Percentiles rank a stretch among this genome's conserved stretches.
Conservation (phyloP, 345 rosid genomes). For the Syzygium jambos region DNA sequence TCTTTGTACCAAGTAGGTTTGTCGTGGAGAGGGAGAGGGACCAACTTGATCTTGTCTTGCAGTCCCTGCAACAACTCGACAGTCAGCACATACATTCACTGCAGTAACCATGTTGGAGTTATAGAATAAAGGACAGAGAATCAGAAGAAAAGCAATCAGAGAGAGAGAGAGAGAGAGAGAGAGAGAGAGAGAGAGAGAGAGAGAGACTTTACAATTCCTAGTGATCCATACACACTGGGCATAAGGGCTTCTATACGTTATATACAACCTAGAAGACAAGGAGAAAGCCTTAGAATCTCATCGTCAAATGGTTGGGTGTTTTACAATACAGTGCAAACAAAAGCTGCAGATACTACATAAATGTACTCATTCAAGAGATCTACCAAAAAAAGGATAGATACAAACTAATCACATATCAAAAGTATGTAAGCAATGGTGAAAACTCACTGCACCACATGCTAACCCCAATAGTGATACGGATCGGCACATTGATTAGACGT, state of each 20-base stretch:
- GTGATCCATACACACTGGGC: slow-evolving; percentile 94
- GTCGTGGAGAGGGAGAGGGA: slow-evolving; percentile 60
- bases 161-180: background rate
- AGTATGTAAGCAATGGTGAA: background rate
- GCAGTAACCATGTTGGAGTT: background rate
- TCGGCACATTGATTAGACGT: too few relatives aligned
- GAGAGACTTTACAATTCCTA: slow-evolving; percentile 59
- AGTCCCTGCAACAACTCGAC: slow-evolving; percentile 39
- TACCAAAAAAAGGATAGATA: background rate
- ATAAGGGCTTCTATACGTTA: slow-evolving; percentile 50
- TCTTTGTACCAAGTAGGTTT: slow-evolving; percentile 87
- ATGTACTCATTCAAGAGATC: background rate
- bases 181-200: too few relatives aligned
- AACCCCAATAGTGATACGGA: too few relatives aligned
- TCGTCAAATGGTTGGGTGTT: background rate
- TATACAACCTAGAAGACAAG: slow-evolving; percentile 49
- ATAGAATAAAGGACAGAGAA: background rate
- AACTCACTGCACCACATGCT: too few relatives aligned
- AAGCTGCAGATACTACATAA: background rate
- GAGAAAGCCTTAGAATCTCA: background rate
- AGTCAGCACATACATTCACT: background rate
- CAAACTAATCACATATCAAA: background rate
- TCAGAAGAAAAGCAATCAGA: background rate
- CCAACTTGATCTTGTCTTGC: slow-evolving; percentile 69
- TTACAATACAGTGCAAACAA: background rate